Evolutionary conservation across 2,329 filamentous ascomycete species (phyloP), one percentile per base, ranked within the genome.

Genomic region (Fusarium sp.): DNA sequence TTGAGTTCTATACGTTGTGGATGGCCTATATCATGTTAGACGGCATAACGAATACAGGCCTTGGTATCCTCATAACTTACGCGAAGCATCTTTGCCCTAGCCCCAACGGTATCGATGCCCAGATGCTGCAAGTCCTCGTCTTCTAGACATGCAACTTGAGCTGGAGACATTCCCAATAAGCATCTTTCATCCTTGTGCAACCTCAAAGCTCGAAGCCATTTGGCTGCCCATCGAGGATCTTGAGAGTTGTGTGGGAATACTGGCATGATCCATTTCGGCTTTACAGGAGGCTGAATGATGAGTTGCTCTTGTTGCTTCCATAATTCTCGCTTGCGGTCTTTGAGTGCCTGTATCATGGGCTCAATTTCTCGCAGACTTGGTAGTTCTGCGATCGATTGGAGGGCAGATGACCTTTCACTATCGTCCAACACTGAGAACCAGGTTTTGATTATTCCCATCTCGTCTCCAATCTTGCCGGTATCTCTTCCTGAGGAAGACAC

Each of bases 101-200:
- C 76, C 30, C 76, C 76, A 36, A 78, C 69, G 20, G 76, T 78
- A 55, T 78, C 76, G 26, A 78, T 60, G 20, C 76, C 76, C n/a
- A 78, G 54, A 20, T 77, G 68, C 36, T 75, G 75, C 38, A 78
- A 52, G 22, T 75, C 76, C 22, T 68, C 68, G 6, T 78, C 76
- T 12, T 48, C 59, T 39, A 78, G 48, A 24, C 58, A 58, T 8
- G 66, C 42, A 47, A 78, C 73, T 36, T 78, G 71, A 17, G 68
- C 51, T 34, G 76, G 76, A 30, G 76, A 76, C 66, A 78, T 47
- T 17, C 76, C 76, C 22, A 62, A 32, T 24, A 78, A 41, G 39
- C 76, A 78, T 47, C 62, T 70, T 44, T 78, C 76, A 42, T 78
- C 77, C 34, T 78, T 78, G 64, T 78, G 76, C 30, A 78, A 56